Evolutionary conservation across 2,329 filamentous ascomycete genomes (phyloP).

Genomic region (Xylariaceae sp.): DNA sequence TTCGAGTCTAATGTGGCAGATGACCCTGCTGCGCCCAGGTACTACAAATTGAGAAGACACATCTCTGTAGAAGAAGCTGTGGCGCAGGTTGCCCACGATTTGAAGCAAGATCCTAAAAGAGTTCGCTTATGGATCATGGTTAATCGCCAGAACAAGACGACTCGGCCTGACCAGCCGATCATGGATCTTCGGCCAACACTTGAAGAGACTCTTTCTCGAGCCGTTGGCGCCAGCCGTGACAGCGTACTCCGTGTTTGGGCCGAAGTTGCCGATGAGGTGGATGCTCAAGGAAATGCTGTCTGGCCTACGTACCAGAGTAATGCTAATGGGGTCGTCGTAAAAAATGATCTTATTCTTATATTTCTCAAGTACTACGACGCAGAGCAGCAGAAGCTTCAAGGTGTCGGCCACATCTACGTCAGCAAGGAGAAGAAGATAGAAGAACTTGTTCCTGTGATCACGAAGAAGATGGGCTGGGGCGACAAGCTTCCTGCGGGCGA

Average conservation of each 20-base stretch:
- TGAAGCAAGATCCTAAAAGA: slow-evolving; percentile 59
- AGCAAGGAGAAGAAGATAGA: slow-evolving; percentile 81
- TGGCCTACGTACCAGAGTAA: slow-evolving; percentile 63
- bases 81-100: slow-evolving; percentile 62
- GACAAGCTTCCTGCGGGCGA: slow-evolving; percentile 61
- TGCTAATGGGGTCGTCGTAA: slow-evolving; percentile 50
- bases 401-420: slow-evolving; percentile 81
- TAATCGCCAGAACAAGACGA: slow-evolving; percentile 95
- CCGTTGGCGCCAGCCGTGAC: slow-evolving; percentile 54
- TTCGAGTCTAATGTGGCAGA: slow-evolving; percentile 52
- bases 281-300: slow-evolving; percentile 60
- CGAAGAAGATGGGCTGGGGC: slow-evolving; percentile 80
- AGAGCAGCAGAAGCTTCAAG: slow-evolving; percentile 66
- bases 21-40: slow-evolving; percentile 63
- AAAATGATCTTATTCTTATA: slow-evolving; percentile 66
- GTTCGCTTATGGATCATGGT: slow-evolving; percentile 95
- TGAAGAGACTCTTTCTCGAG: slow-evolving; percentile 58
- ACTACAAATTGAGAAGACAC: slow-evolving; percentile 68
- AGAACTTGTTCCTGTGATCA: slow-evolving; percentile 72
- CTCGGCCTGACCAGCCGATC: slow-evolving; percentile 82
- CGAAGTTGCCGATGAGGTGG: slow-evolving; percentile 65
- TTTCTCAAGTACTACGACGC: slow-evolving; percentile 91
- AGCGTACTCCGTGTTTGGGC: slow-evolving; percentile 79
- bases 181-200: slow-evolving; percentile 70
- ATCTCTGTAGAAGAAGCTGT: slow-evolving; percentile 73